Evolutionary conservation across 352 stramenopile genomes (phyloP).

Genomic region (Globisporangium rhizosaccharum): DNA sequence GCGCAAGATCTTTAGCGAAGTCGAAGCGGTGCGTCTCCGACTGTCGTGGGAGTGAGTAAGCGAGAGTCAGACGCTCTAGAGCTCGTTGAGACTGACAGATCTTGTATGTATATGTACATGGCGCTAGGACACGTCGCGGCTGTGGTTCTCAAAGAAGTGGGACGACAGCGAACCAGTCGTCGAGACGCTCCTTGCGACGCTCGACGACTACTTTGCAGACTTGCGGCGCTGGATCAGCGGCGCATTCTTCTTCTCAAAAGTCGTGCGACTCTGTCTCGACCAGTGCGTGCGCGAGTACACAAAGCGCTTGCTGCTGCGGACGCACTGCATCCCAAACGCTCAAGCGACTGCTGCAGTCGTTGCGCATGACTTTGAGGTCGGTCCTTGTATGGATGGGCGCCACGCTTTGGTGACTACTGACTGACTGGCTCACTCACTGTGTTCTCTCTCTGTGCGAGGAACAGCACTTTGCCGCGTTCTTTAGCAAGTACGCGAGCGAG

Average conservation of each 20-base stretch:
- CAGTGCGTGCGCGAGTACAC: slow-evolving; percentile 61
- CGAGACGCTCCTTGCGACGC: slow-evolving; percentile 63
- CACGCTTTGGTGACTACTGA: not conserved
- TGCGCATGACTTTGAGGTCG: slow-evolving; percentile 58
- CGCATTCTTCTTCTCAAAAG: slow-evolving; percentile 83
- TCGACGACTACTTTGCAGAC: slow-evolving; percentile 76
- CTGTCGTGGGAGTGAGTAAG: not conserved
- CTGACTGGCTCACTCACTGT: too few relatives aligned
- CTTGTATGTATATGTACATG: not conserved
- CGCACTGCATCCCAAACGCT: slow-evolving; percentile 44
- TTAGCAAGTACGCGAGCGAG: slow-evolving; percentile 59
- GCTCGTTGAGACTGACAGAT: not conserved
- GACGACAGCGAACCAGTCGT: slow-evolving; percentile 72
- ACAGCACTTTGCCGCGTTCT: slow-evolving; percentile 64
- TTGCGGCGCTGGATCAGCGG: slow-evolving; percentile 71
- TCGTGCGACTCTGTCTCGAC: slow-evolving; percentile 67
- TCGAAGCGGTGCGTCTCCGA: slow-evolving; percentile 47
- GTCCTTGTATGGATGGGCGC: not conserved
- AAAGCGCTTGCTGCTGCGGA: slow-evolving; percentile 53
- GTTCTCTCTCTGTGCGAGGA: not conserved
- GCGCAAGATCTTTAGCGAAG: slow-evolving; percentile 73
- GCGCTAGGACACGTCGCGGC: slow-evolving; percentile 49
- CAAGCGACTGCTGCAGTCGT: slow-evolving; percentile 32
- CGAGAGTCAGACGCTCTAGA: not conserved
- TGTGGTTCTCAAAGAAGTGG: slow-evolving; percentile 85